These are phyloP conservation scores for Cordyceps fumosorosea DNA, from an alignment of 2,329 filamentous ascomycete genomes.

Conservation along the genomic window DNA sequence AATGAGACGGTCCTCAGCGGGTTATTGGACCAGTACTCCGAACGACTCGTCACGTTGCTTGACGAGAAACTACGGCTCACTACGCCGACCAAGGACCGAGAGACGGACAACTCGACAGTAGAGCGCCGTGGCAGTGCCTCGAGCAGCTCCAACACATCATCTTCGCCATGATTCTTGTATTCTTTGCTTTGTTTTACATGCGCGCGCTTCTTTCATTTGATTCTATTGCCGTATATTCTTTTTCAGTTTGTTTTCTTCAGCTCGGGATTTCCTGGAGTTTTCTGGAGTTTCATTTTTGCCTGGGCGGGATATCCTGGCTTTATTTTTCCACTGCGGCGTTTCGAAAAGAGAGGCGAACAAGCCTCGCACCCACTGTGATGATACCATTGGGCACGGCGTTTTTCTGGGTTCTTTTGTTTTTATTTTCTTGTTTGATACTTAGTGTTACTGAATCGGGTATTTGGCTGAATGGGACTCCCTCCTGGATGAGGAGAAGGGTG, in stretches of 20 bases:
- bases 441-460: background rate
- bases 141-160: conserved; percentile 27
- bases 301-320: background rate
- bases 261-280: background rate
- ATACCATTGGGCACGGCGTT: conserved; percentile 12
- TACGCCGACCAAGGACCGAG: conserved; percentile 27
- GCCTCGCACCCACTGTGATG: background rate
- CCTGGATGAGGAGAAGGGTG: background rate
- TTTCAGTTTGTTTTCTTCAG: background rate
- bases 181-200: conserved; percentile 16
- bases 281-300: background rate
- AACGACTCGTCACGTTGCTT: conserved; percentile 62
- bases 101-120: conserved; percentile 23
- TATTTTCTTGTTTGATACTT: background rate
- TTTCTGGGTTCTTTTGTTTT: background rate
- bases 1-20: conserved; percentile 55
- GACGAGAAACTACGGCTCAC: conserved; percentile 61
- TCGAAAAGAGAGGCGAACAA: background rate
- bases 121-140: conserved; percentile 28
- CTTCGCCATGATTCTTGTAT: conserved; percentile 23
- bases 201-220: background rate
- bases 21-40: conserved; percentile 68
- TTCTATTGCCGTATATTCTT: background rate
- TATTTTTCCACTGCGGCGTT: background rate
- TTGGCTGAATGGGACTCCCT: background rate